phyloP scores from a whole-genome alignment of 441 rosid species.

The Hura crepitans region DNA sequence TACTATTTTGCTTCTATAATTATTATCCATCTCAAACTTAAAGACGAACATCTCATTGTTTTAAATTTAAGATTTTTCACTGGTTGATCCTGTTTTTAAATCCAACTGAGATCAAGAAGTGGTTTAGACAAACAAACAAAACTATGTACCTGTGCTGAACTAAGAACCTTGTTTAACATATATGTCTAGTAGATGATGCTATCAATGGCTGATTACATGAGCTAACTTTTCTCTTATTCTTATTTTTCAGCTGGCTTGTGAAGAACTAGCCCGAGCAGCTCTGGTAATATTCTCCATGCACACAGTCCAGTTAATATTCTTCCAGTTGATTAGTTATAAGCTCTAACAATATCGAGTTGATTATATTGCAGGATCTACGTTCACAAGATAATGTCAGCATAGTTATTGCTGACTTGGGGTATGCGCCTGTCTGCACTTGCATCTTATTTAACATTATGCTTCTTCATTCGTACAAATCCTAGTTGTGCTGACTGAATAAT shows the following conservation, averaged over 20 bases:
- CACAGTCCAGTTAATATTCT: neutral
- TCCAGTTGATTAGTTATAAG: neutral
- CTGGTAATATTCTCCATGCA: conserved; percentile 45
- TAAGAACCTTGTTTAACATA: neutral
- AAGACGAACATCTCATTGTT: neutral
- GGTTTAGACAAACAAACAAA: neutral
- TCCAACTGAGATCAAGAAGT: no score
- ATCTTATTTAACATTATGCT: conserved; percentile 6
- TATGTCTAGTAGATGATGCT: conserved; percentile 12
- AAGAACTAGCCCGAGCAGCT: conserved; percentile 72
- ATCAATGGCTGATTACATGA: neutral
- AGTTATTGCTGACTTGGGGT: conserved; percentile 89
- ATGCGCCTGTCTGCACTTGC: conserved; percentile 22
- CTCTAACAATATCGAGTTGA: conserved; percentile 12
- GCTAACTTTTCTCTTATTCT: conserved; percentile 19
- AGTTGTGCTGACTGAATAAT: no score
- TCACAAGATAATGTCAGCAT: conserved; percentile 86
- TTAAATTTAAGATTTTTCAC: neutral
- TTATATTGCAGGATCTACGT: conserved; percentile 55
- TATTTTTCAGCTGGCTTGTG: conserved; percentile 69
- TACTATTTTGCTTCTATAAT: neutral
- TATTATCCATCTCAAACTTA: no score
- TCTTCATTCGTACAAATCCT: neutral
- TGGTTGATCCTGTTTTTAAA: neutral
- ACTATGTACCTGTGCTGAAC: neutral